These are phyloP conservation scores for Suillus clintonianus DNA, from an alignment of 768 basidiomycete genomes.

Conservation along the genomic window DNA sequence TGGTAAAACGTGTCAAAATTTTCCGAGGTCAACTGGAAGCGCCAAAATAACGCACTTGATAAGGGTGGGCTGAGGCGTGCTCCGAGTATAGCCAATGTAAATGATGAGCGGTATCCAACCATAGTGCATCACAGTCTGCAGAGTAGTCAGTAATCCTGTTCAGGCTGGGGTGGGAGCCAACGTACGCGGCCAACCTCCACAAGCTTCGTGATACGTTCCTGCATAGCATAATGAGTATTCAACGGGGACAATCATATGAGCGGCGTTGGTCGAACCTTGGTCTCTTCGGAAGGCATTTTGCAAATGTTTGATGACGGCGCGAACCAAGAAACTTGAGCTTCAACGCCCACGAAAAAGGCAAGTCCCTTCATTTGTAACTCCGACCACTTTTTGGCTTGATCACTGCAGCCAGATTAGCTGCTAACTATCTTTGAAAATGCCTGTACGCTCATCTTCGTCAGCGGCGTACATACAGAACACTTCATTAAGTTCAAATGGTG, in stretches of 20 bases:
- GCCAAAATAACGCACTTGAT: conserved; percentile 77
- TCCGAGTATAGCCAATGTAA: conserved; percentile 90
- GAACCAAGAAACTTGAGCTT: conserved; percentile 1
- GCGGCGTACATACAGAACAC: conserved; percentile 43
- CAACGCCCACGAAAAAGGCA: conserved; percentile 6
- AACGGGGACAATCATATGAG: neutral
- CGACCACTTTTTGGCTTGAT: conserved; percentile 20
- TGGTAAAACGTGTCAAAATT: conserved; percentile 29
- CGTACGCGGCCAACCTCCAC: conserved; percentile 82
- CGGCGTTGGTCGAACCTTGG: conserved; percentile 59
- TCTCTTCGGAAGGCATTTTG: conserved; percentile 87
- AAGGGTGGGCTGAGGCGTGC: conserved; percentile 91
- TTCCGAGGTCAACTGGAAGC: conserved; percentile 4
- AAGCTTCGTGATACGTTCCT: conserved; percentile 84
- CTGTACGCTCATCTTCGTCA: conserved; percentile 48
- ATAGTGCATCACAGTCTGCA: conserved; percentile 87
- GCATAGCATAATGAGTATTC: neutral
- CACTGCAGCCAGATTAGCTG: conserved; percentile 5
- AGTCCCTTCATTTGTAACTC: conserved; percentile 28
- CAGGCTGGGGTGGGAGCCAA: conserved; percentile 15
- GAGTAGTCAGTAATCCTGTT: conserved; percentile 1
- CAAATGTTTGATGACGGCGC: conserved; percentile 3
- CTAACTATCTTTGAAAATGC: conserved; percentile 38
- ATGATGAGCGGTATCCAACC: conserved; percentile 97
- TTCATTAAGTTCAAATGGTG: conserved; percentile 28